Evolutionary conservation across 441 rosid species (phyloP).

Genomic region (Euphorbia corollata): DNA sequence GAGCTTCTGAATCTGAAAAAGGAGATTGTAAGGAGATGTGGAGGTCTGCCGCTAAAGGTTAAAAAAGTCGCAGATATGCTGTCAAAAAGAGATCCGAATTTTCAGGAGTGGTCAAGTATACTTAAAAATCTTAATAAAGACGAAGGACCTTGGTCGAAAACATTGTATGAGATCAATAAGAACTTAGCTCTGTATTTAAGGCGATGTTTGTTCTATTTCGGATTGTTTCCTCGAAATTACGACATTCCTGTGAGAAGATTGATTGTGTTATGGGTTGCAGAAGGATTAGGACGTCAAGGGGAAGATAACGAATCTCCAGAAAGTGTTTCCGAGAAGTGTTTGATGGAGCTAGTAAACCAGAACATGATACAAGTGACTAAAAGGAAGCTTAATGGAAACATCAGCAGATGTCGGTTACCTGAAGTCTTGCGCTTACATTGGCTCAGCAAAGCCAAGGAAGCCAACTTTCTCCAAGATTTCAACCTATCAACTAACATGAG

Average conservation of each 20-base stretch:
- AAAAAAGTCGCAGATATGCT: background rate
- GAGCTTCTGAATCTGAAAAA: background rate
- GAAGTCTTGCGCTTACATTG: background rate
- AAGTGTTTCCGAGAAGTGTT: background rate
- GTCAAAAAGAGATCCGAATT: background rate
- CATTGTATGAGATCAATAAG: background rate
- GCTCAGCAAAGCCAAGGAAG: background rate
- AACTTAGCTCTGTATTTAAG: conserved; percentile 8
- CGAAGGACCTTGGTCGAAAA: background rate
- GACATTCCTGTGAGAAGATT: conserved; percentile 3
- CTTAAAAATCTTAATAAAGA: background rate
- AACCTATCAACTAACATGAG: background rate
- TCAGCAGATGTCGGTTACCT: background rate
- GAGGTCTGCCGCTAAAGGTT: background rate
- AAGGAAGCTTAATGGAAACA: background rate
- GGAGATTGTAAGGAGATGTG: background rate
- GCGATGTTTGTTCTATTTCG: conserved; percentile 12
- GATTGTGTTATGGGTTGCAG: conserved; percentile 5
- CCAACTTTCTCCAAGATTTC: background rate
- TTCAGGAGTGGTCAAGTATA: background rate
- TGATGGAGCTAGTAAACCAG: background rate
- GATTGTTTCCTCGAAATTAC: background rate
- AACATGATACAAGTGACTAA: conserved; percentile 2
- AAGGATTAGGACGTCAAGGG: background rate
- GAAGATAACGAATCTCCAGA: background rate